These are phyloP conservation scores for Trichoderma aggressivum DNA, from an alignment of 2,329 filamentous ascomycete genomes.

Conservation along the genomic window DNA sequence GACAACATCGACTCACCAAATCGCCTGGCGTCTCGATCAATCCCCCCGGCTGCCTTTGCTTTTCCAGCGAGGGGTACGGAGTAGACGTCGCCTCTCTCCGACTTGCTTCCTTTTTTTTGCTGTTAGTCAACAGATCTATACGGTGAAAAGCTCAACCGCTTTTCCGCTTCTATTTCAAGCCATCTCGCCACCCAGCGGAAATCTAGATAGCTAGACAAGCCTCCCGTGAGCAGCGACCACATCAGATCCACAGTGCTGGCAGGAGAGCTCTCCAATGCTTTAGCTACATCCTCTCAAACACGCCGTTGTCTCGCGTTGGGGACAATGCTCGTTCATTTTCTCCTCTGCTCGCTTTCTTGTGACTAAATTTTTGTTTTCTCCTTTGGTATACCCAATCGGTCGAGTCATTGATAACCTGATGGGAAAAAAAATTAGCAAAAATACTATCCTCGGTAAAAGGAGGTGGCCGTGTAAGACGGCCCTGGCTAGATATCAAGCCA, in stretches of 20 bases:
- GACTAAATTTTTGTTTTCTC: neutral
- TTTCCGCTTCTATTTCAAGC: neutral
- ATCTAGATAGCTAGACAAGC: neutral
- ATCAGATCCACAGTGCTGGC: neutral
- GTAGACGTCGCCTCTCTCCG: neutral
- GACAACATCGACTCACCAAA: neutral
- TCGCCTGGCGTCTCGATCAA: neutral
- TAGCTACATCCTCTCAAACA: constrained; percentile 6
- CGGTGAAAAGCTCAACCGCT: neutral
- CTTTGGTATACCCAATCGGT: neutral
- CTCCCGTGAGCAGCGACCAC: neutral
- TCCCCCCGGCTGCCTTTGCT: neutral
- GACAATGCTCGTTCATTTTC: neutral
- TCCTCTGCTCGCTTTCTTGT: neutral
- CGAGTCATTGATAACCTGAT: neutral
- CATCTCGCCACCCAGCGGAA: neutral
- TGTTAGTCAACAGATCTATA: neutral
- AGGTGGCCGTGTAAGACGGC: neutral
- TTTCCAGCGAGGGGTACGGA: neutral
- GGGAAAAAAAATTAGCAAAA: neutral
- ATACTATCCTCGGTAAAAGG: neutral
- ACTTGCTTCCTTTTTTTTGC: neutral
- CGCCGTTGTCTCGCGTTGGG: constrained; percentile 1
- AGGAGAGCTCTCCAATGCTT: neutral
- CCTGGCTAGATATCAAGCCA: neutral